Base-by-base conservation (phyloP, 2,329 filamentous ascomycete genomes). In the Sphaerulina populicola region DNA sequence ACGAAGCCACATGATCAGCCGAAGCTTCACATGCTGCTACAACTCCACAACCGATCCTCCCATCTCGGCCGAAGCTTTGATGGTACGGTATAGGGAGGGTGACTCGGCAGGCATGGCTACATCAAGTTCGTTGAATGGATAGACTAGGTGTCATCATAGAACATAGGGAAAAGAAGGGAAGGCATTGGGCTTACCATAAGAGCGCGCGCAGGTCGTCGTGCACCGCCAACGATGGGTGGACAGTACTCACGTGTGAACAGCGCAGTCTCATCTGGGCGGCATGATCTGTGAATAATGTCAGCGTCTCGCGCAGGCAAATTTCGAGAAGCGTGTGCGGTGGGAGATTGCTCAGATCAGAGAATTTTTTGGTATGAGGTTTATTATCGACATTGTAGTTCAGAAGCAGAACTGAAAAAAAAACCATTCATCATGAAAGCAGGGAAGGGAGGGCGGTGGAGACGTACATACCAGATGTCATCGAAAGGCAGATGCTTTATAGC, bases 31-130 rank as follows among this genome's bases (percentile, higher is more conserved):
- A 59, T 54, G 58, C 61, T 54, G 40, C 54, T 38, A 54, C 52
- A 66, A 66, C 66, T 67, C 64, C 66, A 68, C 66, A 68, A 69
- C 64, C 63, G 63, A 66, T 69, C 66, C 56, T 69, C 53, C 66
- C 66, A 54, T 49, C 29, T 46, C 35, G 53, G 57, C 54, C 54
- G 52, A 54, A 58, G 55, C 58, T 37, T 46, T 30, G 21, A 54
- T 45, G 62, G 65, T 69, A 65, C 62, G 62, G 64, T 69, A 67
- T 62, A 61, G 65, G 62, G 56, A 68, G 66, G 61, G 60, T 60
- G 60, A 57, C 65, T 68, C 63, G 66, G 63, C 55, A 57, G 60
- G 59, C 54, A 51, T 62, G 64, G 65, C 66, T 60, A 63, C 62
- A 62, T 44, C 41, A 53, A 59, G 61, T 62, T 69, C 64, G 62